Evolutionary conservation across 139 green algal genomes (phyloP).

Genomic region (Cymbomonas tetramitiformis): DNA sequence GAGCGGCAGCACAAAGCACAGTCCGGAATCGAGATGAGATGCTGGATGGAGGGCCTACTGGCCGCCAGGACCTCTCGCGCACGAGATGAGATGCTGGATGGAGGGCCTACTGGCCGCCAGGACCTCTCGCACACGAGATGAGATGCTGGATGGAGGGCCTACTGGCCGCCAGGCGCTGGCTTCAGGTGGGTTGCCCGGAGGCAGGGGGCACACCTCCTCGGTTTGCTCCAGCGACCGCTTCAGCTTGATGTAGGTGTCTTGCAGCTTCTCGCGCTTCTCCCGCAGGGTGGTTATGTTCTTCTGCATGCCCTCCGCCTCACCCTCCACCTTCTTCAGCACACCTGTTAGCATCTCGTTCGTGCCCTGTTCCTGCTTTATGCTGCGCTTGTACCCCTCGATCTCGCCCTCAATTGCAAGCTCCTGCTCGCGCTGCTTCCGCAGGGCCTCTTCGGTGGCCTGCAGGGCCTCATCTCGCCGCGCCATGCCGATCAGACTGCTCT

Average conservation of each 20-base stretch:
- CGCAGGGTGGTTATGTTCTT: constrained; percentile 38
- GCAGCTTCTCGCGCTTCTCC: background rate
- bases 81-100: too few relatives aligned
- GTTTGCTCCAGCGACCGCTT: constrained; percentile 42
- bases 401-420: constrained; percentile 45
- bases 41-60: too few relatives aligned
- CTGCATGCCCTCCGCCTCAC: constrained; percentile 29
- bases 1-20: too few relatives aligned
- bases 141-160: too few relatives aligned
- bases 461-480: constrained; percentile 53
- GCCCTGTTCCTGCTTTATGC: constrained; percentile 49
- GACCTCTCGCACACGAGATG: too few relatives aligned
- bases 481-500: constrained; percentile 51
- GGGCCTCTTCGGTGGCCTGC: constrained; percentile 49
- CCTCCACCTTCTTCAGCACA: constrained; percentile 47
- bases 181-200: constrained; percentile 26
- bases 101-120: too few relatives aligned
- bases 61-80: too few relatives aligned
- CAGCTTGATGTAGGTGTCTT: constrained; percentile 38
- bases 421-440: constrained; percentile 58
- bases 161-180: constrained; percentile 24
- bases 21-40: too few relatives aligned
- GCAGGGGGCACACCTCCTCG: too few relatives aligned
- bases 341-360: constrained; percentile 50
- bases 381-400: constrained; percentile 47